phyloP scores from a whole-genome alignment of 306 rosid species.

The Pueraria montana region DNA sequence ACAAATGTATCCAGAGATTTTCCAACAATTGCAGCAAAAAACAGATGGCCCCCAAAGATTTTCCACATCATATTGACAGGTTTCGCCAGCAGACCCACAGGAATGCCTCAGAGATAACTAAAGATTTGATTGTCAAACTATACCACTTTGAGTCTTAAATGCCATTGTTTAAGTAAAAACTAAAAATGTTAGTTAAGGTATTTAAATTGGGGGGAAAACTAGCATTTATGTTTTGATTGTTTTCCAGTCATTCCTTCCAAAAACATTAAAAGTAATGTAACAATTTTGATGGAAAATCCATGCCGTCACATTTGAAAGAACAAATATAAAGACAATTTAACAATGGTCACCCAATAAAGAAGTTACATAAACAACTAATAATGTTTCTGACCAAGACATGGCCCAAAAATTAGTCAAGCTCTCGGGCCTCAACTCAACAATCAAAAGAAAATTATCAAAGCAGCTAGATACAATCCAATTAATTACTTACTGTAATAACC shows the following conservation, averaged over 20 bases:
- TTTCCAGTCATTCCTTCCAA: constrained; percentile 25
- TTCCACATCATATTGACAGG: constrained; percentile 24
- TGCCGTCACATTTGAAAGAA: neutral
- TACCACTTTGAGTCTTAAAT: neutral
- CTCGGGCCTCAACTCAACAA: constrained; percentile 16
- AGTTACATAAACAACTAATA: neutral
- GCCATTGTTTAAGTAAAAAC: neutral
- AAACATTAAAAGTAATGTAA: neutral
- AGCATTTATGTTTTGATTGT: neutral
- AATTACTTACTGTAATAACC: constrained; percentile 92
- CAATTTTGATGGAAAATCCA: neutral
- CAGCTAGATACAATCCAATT: constrained; percentile 21
- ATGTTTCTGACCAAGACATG: neutral
- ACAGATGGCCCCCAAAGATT: neutral
- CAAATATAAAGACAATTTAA: neutral
- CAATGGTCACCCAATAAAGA: constrained; percentile 21
- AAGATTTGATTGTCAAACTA: constrained; percentile 5
- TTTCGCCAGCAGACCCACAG: neutral
- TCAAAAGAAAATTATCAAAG: constrained; percentile 5
- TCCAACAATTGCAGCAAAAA: constrained; percentile 20
- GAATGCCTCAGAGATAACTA: neutral
- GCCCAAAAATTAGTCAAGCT: constrained; percentile 3
- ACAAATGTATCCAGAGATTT: neutral
- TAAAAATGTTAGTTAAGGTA: no score
- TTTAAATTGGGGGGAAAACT: no score